Evolutionary conservation across 192 early-diverging fungal species (phyloP).

Genomic region (Coemansia sp.): DNA sequence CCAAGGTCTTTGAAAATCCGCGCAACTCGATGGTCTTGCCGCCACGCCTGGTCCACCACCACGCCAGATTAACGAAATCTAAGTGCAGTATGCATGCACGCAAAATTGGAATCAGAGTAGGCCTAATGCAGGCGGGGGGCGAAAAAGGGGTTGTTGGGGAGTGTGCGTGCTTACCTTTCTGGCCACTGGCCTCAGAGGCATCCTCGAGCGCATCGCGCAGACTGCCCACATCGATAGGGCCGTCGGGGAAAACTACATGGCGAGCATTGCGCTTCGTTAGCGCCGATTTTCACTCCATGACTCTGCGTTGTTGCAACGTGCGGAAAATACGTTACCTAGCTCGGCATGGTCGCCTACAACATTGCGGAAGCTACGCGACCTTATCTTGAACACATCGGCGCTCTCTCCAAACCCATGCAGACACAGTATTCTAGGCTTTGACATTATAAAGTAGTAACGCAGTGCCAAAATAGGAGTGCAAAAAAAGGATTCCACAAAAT

Average conservation of each 20-base stretch:
- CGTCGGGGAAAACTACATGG: constrained; percentile 29
- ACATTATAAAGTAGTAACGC: too few relatives aligned
- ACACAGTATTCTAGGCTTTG: constrained; percentile 49
- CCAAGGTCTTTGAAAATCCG: constrained; percentile 24
- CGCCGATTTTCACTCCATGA: not conserved
- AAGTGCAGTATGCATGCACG: not conserved
- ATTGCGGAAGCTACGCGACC: constrained; percentile 30
- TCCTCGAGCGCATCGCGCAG: constrained; percentile 17
- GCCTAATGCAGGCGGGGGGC: not conserved
- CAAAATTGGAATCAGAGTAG: not conserved
- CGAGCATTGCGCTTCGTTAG: not conserved
- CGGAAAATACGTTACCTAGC: constrained; percentile 8
- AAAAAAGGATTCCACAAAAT: too few relatives aligned
- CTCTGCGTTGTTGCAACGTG: not conserved
- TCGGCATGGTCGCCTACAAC: constrained; percentile 35
- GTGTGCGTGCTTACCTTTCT: not conserved
- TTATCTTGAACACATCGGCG: constrained; percentile 39
- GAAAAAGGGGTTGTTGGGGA: not conserved
- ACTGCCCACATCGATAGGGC: constrained; percentile 34
- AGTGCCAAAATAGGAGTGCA: not conserved
- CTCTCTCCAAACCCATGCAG: constrained; percentile 49
- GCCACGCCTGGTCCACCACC: constrained; percentile 47
- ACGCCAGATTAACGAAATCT: constrained; percentile 41
- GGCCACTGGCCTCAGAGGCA: not conserved
- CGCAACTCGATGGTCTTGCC: constrained; percentile 31